A percentile compares a stretch with the other conserved stretches of the same genome.
Conservation (phyloP, 2,329 filamentous ascomycete genomes). For the Beauveria caledonica region DNA sequence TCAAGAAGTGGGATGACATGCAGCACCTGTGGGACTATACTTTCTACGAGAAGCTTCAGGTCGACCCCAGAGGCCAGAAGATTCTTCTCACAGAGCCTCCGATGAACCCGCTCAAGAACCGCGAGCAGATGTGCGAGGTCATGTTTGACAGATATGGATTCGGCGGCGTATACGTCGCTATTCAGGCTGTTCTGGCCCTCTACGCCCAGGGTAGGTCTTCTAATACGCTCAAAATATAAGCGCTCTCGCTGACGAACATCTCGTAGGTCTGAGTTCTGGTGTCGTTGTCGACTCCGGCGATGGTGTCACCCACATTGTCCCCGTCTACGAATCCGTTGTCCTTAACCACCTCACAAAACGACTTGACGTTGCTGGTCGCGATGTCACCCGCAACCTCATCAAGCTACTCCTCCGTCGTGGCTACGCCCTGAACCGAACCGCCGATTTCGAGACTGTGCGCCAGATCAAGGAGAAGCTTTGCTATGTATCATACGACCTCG, state of each 20-base stretch:
- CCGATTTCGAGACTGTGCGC: slow-evolving; percentile 96
- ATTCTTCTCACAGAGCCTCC: slow-evolving; percentile 95
- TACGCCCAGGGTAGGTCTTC: slow-evolving; percentile 76
- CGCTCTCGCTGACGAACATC: slow-evolving; percentile 7
- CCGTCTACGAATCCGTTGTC: slow-evolving; percentile 96
- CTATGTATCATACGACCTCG: slow-evolving; percentile 97
- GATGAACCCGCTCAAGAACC: slow-evolving; percentile 94
- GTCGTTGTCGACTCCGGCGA: slow-evolving; percentile 99
- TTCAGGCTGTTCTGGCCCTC: slow-evolving; percentile 89
- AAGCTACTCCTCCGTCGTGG: slow-evolving; percentile 86
- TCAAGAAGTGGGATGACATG: slow-evolving; percentile 99
- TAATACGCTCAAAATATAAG: neutral
- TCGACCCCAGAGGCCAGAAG: slow-evolving; percentile 87
- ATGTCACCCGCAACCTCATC: slow-evolving; percentile 98
- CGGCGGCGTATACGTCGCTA: slow-evolving; percentile 94
- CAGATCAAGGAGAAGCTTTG: slow-evolving; percentile 99
- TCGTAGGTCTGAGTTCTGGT: slow-evolving; percentile 69
- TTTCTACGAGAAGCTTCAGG: slow-evolving; percentile 92
- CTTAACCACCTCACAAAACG: slow-evolving; percentile 93
- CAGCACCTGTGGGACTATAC: slow-evolving; percentile 99
- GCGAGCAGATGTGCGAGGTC: slow-evolving; percentile 96
- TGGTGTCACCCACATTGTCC: slow-evolving; percentile 96
- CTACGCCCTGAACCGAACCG: slow-evolving; percentile 94
- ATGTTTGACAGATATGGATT: slow-evolving; percentile 99
- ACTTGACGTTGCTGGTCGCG: slow-evolving; percentile 89